Base-by-base conservation (phyloP, 768 basidiomycete species). In the Hysterangium stoloniferum region DNA sequence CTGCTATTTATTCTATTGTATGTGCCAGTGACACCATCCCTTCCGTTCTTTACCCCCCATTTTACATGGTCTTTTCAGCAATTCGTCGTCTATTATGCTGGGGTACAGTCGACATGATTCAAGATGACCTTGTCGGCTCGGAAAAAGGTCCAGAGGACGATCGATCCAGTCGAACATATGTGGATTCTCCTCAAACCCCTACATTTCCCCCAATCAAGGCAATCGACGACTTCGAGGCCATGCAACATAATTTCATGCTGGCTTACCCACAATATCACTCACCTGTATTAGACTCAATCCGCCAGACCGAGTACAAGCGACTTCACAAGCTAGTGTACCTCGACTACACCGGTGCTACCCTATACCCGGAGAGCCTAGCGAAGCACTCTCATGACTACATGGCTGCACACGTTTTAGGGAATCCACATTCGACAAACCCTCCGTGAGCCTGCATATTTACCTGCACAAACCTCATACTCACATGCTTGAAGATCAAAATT, bases 281-380 rank as follows among this genome's bases (percentile, higher is more conserved):
- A 6, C 83, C 82, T 79, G 81, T 81, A 51, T 61, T 87, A 48
- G 85, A 87, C 58, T 72, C 76, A 0, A 72, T 86, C 13, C 77
- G 84, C 42, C 70, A 74, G 55, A 79, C 73, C 0, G 83, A 87
- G 62, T 84, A 76, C 56, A 53, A 69, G 4, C 68, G 84, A 45
- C 69, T 85, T 36, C 77, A 81, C 54, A 74, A 72, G 11, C 85
- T 89, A 67, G 83, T 81, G 7, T 90, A 90, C 53, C 82, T 88
- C 54, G 88, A 91, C 59, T 90, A 85, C 56, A 90, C 90, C 85
- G 88, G 88, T 27, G 86, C 84, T 20, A 77, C 84, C 0, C 69
- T 90, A 29, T 87, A 86, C 56, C 88, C 88, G 9, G 83, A 86
- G 57, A 83, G 80, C 57, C 77, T 91, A 29, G 76, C 90, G 52